phyloP scores from a whole-genome alignment of 345 rosid species.

The Rhizophora mangle region DNA sequence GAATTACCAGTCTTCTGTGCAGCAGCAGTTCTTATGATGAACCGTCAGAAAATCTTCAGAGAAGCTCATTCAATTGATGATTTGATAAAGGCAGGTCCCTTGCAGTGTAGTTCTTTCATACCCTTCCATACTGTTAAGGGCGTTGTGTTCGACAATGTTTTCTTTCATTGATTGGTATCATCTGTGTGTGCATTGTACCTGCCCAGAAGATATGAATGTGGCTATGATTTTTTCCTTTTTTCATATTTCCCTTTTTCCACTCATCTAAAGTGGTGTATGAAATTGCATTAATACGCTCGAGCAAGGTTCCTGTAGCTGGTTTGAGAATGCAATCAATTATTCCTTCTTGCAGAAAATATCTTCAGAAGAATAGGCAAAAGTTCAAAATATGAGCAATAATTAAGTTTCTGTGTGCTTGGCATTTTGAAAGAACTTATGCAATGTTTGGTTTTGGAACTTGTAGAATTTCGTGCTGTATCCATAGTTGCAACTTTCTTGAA shows the following conservation, averaged over 20 bases:
- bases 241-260: not conserved
- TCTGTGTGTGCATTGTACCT: not conserved
- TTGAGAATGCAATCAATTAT: not conserved
- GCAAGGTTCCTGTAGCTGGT: not conserved
- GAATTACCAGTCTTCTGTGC: constrained; percentile 87
- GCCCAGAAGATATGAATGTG: not conserved
- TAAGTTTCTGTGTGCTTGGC: not conserved
- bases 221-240: not conserved
- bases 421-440: not conserved
- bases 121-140: not conserved
- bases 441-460: not conserved
- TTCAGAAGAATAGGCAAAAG: not conserved
- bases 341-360: not conserved
- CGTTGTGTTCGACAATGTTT: not conserved
- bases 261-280: not conserved
- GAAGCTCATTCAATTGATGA: constrained; percentile 85
- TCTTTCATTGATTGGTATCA: not conserved
- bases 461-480: not conserved
- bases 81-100: constrained; percentile 72
- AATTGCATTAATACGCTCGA: not conserved
- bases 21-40: constrained; percentile 79
- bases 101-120: constrained; percentile 4
- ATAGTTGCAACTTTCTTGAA: too few relatives aligned
- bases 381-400: not conserved
- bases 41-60: constrained; percentile 79